Evolutionary conservation across 345 rosid genomes (phyloP).

Genomic region (Rubroshorea leprosula): DNA sequence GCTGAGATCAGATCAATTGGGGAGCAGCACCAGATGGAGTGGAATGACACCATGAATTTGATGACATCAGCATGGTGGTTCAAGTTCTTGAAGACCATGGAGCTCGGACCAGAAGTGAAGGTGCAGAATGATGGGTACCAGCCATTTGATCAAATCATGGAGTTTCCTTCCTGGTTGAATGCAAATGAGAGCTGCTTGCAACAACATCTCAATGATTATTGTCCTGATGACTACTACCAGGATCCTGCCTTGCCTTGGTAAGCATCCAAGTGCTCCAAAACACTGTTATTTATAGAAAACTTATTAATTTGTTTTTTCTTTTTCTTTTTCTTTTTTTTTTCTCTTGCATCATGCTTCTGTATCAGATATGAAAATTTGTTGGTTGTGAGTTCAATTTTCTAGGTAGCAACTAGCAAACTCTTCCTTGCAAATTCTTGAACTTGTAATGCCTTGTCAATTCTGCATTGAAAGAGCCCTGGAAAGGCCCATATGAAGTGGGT

Average conservation of each 20-base stretch:
- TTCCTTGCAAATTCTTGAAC: no score
- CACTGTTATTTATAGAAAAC: no score
- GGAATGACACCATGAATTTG: constrained; percentile 69
- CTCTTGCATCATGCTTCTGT: no score
- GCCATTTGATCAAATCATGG: constrained; percentile 73
- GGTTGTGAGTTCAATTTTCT: no score
- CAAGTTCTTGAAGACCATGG: constrained; percentile 61
- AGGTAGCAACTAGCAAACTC: background rate
- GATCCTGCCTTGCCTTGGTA: constrained; percentile 82
- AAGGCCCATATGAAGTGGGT: no score
- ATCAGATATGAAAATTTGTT: no score
- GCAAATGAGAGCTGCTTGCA: constrained; percentile 57
- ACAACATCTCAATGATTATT: constrained; percentile 49
- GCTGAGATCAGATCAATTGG: constrained; percentile 74
- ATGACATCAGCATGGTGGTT: constrained; percentile 78
- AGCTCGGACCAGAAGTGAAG: constrained; percentile 33
- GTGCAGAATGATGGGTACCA: constrained; percentile 46
- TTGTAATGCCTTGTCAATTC: no score
- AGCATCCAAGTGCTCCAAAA: constrained; percentile 14
- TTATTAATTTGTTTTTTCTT: no score
- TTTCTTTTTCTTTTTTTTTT: no score
- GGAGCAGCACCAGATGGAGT: constrained; percentile 73
- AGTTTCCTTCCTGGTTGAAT: constrained; percentile 81
- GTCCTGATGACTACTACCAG: constrained; percentile 37
- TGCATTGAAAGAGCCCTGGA: no score